Conservation (phyloP, 164 flowering plant genomes). For the Liquidambar formosana region DNA sequence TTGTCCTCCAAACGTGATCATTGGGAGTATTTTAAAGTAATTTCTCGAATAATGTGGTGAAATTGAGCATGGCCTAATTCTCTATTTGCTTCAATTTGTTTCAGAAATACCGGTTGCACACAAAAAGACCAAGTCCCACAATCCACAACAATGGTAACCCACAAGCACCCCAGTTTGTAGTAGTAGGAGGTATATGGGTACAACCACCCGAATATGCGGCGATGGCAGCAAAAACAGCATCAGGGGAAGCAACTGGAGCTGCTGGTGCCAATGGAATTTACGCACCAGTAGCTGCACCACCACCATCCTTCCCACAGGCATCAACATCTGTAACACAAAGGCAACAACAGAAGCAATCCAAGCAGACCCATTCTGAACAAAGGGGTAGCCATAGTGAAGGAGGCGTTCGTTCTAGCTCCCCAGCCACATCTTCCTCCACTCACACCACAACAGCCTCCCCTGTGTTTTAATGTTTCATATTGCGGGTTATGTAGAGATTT, state of each 20-base stretch:
- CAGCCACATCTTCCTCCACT: conserved; percentile 56
- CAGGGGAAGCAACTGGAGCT: conserved; percentile 30
- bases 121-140: conserved; percentile 57
- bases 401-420: conserved; percentile 36
- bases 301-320: too few species aligned
- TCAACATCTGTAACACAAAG: conserved; percentile 9
- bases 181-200: conserved; percentile 84
- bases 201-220: conserved; percentile 54
- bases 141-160: conserved; percentile 37
- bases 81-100: background rate
- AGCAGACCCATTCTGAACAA: conserved; percentile 31
- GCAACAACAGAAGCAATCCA: conserved; percentile 18
- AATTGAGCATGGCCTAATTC: too few species aligned
- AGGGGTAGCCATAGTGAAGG: conserved; percentile 31
- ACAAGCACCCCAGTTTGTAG: conserved; percentile 63
- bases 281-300: conserved; percentile 45
- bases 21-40: too few species aligned
- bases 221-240: conserved; percentile 25
- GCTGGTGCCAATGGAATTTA: too few species aligned
- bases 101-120: conserved; percentile 80
- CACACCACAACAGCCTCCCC: conserved; percentile 49
- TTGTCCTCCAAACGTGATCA: too few species aligned
- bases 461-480: background rate
- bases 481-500: background rate
- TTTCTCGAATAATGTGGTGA: too few species aligned